Evolutionary conservation across 306 rosid genomes (phyloP).

Genomic region (Argentina anserina): DNA sequence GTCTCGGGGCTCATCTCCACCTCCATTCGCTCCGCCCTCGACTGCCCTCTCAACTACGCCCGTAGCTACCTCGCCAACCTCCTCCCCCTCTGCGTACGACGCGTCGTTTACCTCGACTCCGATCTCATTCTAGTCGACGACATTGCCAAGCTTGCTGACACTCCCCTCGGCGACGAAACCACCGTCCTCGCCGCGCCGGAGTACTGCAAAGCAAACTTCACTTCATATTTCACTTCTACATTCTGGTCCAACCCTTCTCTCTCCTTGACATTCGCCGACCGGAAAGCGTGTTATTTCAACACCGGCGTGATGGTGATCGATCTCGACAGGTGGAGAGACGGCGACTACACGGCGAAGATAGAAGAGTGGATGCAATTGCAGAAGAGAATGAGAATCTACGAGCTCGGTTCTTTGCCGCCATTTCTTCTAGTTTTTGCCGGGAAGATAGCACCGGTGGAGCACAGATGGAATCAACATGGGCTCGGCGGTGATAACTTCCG

Average conservation of each 20-base stretch:
- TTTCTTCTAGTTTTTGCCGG: conserved; percentile 80
- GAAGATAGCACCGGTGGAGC: conserved; percentile 63
- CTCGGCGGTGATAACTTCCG: conserved; percentile 76
- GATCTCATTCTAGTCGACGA: conserved; percentile 86
- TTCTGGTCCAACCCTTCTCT: conserved; percentile 86
- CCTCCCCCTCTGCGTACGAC: conserved; percentile 56
- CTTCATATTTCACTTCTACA: conserved; percentile 56
- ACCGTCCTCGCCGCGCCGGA: conserved; percentile 74
- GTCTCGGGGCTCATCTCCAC: conserved; percentile 70
- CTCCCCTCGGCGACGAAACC: conserved; percentile 21
- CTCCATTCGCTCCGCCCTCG: conserved; percentile 85
- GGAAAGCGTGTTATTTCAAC: conserved; percentile 71
- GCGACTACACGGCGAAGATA: conserved; percentile 54
- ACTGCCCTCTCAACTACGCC: conserved; percentile 87
- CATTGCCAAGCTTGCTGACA: conserved; percentile 64
- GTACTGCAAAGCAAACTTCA: conserved; percentile 91
- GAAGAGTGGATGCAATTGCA: conserved; percentile 94
- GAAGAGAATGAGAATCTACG: conserved; percentile 74
- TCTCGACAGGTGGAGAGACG: conserved; percentile 61
- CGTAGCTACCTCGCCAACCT: conserved; percentile 64
- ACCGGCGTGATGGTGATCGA: conserved; percentile 95
- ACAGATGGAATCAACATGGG: conserved; percentile 91
- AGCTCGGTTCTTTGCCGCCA: conserved; percentile 77
- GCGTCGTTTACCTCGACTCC: conserved; percentile 82
- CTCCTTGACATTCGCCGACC: conserved; percentile 49